Percentiles rank a stretch among this genome's conserved stretches.
phyloP scores from a whole-genome alignment of 1,284 basidiomycete species.

The Ganoderma leucocontextum region DNA sequence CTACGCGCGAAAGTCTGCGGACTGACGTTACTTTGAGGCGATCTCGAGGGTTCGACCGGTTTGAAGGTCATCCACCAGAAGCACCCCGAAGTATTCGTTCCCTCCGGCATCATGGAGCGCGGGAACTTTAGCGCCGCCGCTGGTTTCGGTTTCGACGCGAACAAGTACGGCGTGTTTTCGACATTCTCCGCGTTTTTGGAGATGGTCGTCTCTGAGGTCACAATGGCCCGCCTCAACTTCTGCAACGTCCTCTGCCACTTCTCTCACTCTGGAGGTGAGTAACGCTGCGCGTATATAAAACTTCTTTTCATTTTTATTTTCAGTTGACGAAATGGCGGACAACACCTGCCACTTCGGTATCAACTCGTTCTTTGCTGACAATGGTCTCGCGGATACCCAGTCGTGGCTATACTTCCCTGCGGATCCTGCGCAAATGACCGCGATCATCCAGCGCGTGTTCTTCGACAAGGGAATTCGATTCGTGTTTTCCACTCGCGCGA shows the following conservation, averaged over 20 bases:
- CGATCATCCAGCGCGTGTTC: conserved; percentile 79
- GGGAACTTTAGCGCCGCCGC: conserved; percentile 77
- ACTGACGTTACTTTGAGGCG: conserved; percentile 46
- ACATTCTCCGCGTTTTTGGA: conserved; percentile 91
- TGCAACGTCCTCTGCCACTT: conserved; percentile 89
- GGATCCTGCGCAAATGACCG: conserved; percentile 81
- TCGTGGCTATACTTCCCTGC: conserved; percentile 89
- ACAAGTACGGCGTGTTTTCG: conserved; percentile 84
- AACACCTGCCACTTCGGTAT: conserved; percentile 88
- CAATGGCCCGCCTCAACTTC: conserved; percentile 89
- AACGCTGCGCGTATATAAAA: neutral
- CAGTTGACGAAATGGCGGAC: conserved; percentile 83
- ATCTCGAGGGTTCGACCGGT: conserved; percentile 88
- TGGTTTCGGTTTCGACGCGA: conserved; percentile 80
- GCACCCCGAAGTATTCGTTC: conserved; percentile 86
- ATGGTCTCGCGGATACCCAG: conserved; percentile 80
- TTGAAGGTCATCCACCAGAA: conserved; percentile 87
- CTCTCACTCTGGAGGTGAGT: conserved; percentile 81
- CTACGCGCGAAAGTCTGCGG: neutral
- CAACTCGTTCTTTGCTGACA: conserved; percentile 88
- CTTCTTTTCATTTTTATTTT: neutral
- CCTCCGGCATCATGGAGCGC: conserved; percentile 67
- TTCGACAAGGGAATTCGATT: conserved; percentile 84
- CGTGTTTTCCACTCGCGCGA: conserved; percentile 87
- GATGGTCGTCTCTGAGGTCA: conserved; percentile 87